A percentile compares a stretch with the other conserved stretches of the same genome.
Conservation (phyloP, 176 grass and related monocot genomes). For the Miscanthus lutarioriparius region DNA sequence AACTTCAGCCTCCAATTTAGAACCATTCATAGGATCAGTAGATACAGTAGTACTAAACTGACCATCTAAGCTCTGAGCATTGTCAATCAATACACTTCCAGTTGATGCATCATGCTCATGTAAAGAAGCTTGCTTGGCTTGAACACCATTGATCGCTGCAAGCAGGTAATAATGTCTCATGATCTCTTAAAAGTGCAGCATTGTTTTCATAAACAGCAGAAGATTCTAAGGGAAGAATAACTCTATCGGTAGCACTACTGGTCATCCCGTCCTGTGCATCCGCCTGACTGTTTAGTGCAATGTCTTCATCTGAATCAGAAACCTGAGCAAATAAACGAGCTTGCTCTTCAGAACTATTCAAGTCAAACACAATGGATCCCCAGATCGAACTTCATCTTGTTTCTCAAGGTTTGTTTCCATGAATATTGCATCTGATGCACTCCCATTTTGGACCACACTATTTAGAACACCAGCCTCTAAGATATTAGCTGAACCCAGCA, state of each 20-base stretch:
- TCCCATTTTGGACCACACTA: conserved; percentile 31
- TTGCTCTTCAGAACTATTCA: conserved; percentile 35
- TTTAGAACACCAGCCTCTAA: conserved; percentile 40
- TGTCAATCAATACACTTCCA: background rate
- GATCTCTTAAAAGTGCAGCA: conserved; percentile 28
- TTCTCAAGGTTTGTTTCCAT: conserved; percentile 32
- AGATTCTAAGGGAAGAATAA: conserved; percentile 25
- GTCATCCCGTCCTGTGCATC: background rate
- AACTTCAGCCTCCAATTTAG: conserved; percentile 29
- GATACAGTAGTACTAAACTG: background rate
- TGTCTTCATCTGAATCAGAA: conserved; percentile 27
- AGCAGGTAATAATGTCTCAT: conserved; percentile 3
- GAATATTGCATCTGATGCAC: background rate
- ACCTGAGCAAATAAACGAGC: conserved; percentile 25
- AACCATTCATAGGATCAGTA: conserved; percentile 17
- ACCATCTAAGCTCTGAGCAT: conserved; percentile 28
- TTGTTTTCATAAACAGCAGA: conserved; percentile 27
- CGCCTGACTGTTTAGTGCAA: background rate
- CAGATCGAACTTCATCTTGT: conserved; percentile 13
- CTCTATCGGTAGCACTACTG: conserved; percentile 23
- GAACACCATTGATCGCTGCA: conserved; percentile 14
- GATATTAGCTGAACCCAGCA: conserved; percentile 25
- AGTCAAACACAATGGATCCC: background rate
- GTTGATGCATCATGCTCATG: conserved; percentile 29
- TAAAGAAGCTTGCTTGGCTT: conserved; percentile 9